Evolutionary conservation across 2,329 filamentous ascomycete species (phyloP), one percentile per base, ranked within the genome.

Genomic region (Fusarium mangiferae): DNA sequence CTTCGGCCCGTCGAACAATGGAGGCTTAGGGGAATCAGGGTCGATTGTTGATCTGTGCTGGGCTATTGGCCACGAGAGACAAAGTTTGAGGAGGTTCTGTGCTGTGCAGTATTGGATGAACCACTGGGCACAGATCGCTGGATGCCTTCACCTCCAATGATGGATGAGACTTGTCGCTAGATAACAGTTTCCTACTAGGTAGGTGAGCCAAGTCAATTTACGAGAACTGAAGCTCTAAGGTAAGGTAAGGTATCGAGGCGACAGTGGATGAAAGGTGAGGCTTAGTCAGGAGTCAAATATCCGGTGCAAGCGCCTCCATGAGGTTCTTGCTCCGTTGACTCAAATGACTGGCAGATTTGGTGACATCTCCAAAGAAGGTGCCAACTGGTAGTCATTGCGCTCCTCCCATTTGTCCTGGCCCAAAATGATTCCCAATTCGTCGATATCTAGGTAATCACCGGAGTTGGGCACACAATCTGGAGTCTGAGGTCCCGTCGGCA

Each of bases 81-180:
- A 52, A 24, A 38, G 35, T 51, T 60, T 57, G 58, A 35, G 35
- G 49, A 41, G 45, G 44, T 33, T 22, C 46, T 18, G 46, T 33
- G 28, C 28, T 18, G 46, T 44, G 20, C 22, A 30, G 26, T 44
- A 60, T 57, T 57, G 45, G 30, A 54, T 49, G 48, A 63, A 69
- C 45, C 55, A 54, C 30, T 26, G n/a, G 30, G 62, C 58, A 74
- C 71, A 42, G 71, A 45, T 72, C 62, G 41, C 64, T 35, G 38
- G 48, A 41, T 26, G 61, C 48, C 44, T 56, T 41, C 48, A 51
- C 52, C 52, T 67, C 28, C 60, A 57, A 75, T 68, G 60, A 68
- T 68, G 58, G 35, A 49, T 30, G 14, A 55, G 49, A 67, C 55
- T 41, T 28, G 35, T 55, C 20, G 24, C 24, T 55, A 33, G 65